Evolutionary conservation across 2,329 filamentous ascomycete genomes (phyloP), one percentile per base, ranked within the genome.

Genomic region (Emmonsiellopsis sp.): DNA sequence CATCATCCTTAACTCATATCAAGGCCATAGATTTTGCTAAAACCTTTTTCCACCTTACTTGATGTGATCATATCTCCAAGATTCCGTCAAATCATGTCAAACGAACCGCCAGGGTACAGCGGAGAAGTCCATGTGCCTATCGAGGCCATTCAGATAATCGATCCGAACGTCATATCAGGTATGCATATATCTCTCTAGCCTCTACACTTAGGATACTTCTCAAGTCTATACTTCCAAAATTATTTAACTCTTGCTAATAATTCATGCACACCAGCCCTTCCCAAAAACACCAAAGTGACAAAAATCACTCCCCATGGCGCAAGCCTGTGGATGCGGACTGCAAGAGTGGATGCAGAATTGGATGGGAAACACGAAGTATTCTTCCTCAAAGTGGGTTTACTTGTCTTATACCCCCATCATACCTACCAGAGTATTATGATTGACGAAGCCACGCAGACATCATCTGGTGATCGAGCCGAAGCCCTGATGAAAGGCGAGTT

Each of bases 401-500:
- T 27, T 27, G 21, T 27, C 21, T 5, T 27, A 27, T 1, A 27
- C 21, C 21, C 21, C 21, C 21, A 17, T 5, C 21, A 27, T 27
- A 27, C 21, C 21, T 1, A 27, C 21, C 3, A 27, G 21, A 27
- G 21, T 27, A 27, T 27, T 27, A 27, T 1, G 21, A 27, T 27
- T 27, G 21, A 27, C 21, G 21, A 27, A 4, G 21, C 21, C 21
- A 27, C 21, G 3, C 21, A 27, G 21, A 27, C 21, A 27, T 27
- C 21, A 27, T 27, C 21, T 27, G 21, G 21, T 27, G 21, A 27
- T 5, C 21, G 21, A 27, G 21, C 21, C 21, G 21, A 27, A 27
- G 21, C 21, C 21, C 21, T 71, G 52, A 57, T 74, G 47, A 60
- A 61, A 17, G 71, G 72, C 10, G 73, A 75, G 57, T 76, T 65